Percentiles rank a stretch among this genome's conserved stretches.
Conservation (phyloP, 179 eudicot genomes). For the Vitellaria paradoxa region DNA sequence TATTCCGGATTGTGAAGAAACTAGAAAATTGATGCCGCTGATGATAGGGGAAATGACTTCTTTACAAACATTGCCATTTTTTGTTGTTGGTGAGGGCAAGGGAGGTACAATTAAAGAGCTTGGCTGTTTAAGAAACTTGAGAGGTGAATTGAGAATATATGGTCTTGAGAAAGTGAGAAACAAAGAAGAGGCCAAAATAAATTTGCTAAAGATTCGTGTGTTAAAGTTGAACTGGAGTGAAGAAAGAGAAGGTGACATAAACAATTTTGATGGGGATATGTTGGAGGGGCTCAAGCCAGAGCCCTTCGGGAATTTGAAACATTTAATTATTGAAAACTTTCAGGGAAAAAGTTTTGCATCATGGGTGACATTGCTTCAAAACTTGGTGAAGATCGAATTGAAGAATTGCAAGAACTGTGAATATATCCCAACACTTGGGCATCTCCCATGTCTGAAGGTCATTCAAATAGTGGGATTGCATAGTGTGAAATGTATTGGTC, state of each 20-base stretch:
- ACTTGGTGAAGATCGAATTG: too few relatives aligned
- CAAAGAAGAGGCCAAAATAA: constrained; percentile 12
- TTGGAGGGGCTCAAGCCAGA: neutral
- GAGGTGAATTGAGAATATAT: constrained; percentile 15
- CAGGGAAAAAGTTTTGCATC: too few relatives aligned
- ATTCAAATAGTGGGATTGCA: too few relatives aligned
- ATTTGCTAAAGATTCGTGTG: neutral
- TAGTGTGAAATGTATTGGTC: too few relatives aligned
- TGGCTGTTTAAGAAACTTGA: constrained; percentile 11
- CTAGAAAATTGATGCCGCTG: constrained; percentile 17
- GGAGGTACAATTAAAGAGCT: constrained; percentile 21
- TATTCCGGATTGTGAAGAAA: neutral
- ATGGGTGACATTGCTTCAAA: too few relatives aligned
- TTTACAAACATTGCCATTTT: constrained; percentile 23
- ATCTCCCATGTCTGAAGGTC: too few relatives aligned
- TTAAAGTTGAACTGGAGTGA: neutral
- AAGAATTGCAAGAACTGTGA: too few relatives aligned
- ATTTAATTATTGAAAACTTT: too few relatives aligned
- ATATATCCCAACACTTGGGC: too few relatives aligned
- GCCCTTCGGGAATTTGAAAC: neutral
- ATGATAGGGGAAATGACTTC: constrained; percentile 20
- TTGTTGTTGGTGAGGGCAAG: constrained; percentile 21
- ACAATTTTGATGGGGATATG: neutral
- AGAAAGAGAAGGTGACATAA: neutral
- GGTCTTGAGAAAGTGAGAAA: constrained; percentile 13